Evolutionary conservation across 176 grass and related monocot species (phyloP).

Genomic region (Hyparrhenia diplandra): DNA sequence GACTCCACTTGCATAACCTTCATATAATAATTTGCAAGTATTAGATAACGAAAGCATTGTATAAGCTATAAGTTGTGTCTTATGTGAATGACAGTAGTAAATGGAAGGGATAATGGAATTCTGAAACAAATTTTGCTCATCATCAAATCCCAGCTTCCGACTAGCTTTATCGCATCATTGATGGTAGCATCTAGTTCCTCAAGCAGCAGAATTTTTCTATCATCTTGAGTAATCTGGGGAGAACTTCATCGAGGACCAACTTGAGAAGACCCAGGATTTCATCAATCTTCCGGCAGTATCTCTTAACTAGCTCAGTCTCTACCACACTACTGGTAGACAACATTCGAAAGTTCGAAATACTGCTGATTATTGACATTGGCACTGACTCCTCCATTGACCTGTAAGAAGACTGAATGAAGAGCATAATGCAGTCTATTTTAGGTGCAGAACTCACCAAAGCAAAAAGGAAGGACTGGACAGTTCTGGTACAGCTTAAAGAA

Average conservation of each 20-base stretch:
- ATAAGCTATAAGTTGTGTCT: neutral
- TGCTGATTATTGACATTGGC: conserved; percentile 30
- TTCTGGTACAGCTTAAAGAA: neutral
- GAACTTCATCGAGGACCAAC: conserved; percentile 21
- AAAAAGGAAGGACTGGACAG: neutral
- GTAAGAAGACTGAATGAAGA: neutral
- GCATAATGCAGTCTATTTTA: neutral
- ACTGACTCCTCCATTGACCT: conserved; percentile 42
- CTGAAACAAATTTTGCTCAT: conserved; percentile 55
- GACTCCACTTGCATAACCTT: conserved; percentile 40
- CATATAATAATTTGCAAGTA: neutral
- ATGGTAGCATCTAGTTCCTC: conserved; percentile 29
- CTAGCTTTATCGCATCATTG: conserved; percentile 28
- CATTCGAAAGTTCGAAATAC: conserved; percentile 34
- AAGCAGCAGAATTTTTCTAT: conserved; percentile 22
- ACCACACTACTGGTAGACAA: conserved; percentile 25
- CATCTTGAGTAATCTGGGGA: conserved; percentile 34
- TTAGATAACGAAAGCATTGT: neutral
- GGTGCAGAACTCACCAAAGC: neutral
- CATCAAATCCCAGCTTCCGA: conserved; percentile 43
- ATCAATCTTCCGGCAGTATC: conserved; percentile 35
- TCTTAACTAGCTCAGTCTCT: conserved; percentile 34
- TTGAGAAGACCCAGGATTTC: conserved; percentile 33
- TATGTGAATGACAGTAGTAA: neutral
- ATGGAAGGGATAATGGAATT: conserved; percentile 10